Percentiles rank a stretch among this genome's conserved stretches.
These are phyloP conservation scores for Cercophora samala DNA, from an alignment of 495 filamentous ascomycete species.

Conservation along the genomic window DNA sequence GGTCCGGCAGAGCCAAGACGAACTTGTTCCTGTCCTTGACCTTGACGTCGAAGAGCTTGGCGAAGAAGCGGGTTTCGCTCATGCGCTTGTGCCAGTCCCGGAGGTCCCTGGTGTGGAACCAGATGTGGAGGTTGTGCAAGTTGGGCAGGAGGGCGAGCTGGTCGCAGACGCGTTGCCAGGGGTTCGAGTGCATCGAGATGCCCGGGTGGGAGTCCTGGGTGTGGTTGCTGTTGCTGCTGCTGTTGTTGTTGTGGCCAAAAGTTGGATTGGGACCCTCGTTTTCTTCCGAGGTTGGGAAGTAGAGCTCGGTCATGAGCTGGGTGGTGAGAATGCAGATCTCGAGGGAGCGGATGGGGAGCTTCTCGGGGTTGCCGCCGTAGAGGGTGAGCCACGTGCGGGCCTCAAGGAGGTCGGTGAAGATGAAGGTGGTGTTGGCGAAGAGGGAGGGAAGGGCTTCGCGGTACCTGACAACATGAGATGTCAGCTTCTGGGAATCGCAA, in stretches of 20 bases:
- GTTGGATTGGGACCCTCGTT: constrained; percentile 6
- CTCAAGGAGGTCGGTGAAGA: constrained; percentile 28
- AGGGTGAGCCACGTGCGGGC: constrained; percentile 23
- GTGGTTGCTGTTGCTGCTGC: neutral
- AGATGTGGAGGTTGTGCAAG: constrained; percentile 25
- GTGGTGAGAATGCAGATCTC: constrained; percentile 26
- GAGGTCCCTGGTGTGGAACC: constrained; percentile 32
- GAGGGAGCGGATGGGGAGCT: constrained; percentile 18
- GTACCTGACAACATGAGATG: constrained; percentile 20
- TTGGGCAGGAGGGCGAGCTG: constrained; percentile 11
- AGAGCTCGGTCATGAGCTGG: constrained; percentile 29
- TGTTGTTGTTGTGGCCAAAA: constrained; percentile 6
- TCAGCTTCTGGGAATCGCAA: neutral
- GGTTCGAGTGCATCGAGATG: constrained; percentile 22
- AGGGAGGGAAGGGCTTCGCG: constrained; percentile 26
- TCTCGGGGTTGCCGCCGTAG: constrained; percentile 6
- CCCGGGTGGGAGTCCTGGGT: constrained; percentile 3
- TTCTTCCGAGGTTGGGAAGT: constrained; percentile 15
- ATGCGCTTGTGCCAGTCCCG: constrained; percentile 30
- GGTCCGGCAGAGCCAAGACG: constrained; percentile 23
- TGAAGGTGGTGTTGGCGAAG: constrained; percentile 25
- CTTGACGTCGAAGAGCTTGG: constrained; percentile 16
- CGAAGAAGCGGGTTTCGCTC: constrained; percentile 27
- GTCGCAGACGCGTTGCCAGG: constrained; percentile 28
- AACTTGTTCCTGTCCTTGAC: constrained; percentile 16